phyloP scores from a whole-genome alignment of 495 filamentous ascomycete genomes.

The Hapsidospora chrysogenum region DNA sequence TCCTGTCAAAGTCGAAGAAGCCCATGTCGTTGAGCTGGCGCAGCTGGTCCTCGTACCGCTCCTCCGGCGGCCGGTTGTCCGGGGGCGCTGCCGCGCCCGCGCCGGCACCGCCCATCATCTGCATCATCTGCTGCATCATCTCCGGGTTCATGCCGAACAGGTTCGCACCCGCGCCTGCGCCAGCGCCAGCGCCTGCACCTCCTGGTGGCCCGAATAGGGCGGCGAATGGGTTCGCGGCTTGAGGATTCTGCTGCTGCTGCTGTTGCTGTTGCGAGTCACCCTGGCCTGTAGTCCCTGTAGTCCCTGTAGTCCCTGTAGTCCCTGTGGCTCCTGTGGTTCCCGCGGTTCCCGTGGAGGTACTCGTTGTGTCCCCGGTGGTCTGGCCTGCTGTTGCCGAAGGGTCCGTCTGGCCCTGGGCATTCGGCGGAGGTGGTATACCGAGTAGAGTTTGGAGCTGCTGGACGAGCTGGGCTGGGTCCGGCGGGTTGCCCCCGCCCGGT shows the following conservation, averaged over 20 bases:
- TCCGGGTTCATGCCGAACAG: constrained; percentile 15
- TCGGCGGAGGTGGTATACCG: not conserved
- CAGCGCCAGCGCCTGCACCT: constrained; percentile 3
- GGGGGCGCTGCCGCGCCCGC: constrained; percentile 33
- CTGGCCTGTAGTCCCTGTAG: too few species aligned
- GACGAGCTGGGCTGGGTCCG: not conserved
- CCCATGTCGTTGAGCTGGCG: constrained; percentile 97
- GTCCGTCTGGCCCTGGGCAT: not conserved
- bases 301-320: too few species aligned
- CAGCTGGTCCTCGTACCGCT: constrained; percentile 78
- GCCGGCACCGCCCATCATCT: constrained; percentile 11
- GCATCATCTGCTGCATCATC: constrained; percentile 28
- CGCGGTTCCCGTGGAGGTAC: not conserved
- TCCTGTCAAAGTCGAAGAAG: constrained; percentile 90
- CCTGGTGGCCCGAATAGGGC: constrained; percentile 15
- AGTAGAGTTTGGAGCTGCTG: too few species aligned
- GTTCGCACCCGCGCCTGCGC: constrained; percentile 5
- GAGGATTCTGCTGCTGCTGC: constrained; percentile 23
- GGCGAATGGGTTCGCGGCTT: constrained; percentile 24
- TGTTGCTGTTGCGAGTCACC: constrained; percentile 10
- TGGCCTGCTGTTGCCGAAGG: too few species aligned
- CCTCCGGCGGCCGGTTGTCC: constrained; percentile 84
- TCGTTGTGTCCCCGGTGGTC: too few species aligned
- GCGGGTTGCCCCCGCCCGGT: not conserved
- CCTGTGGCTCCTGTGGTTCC: not conserved